Evolutionary conservation across 805 yeast genomes (phyloP).

Genomic region (Cyberlindnera petersonii): DNA sequence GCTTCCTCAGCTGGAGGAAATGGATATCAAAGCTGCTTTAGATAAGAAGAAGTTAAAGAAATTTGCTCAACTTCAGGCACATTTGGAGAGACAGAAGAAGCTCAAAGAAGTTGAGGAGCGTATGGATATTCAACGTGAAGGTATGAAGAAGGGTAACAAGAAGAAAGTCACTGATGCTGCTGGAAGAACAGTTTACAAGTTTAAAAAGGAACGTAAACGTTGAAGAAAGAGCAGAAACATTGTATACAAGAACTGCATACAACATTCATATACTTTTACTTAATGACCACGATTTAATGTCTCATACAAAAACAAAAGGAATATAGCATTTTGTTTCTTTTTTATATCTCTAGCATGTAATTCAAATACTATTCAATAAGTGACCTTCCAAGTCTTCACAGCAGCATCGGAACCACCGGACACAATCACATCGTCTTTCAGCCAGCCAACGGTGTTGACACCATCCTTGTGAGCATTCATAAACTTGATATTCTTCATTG

Average conservation of each 20-base stretch:
- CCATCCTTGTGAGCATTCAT: conserved; percentile 89
- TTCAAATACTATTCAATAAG: conserved; percentile 7
- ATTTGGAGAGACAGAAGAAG: conserved; percentile 67
- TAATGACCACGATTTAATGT: conserved; percentile 2
- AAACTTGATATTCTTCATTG: conserved; percentile 69
- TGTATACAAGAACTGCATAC: no score
- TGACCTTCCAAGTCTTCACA: conserved; percentile 64
- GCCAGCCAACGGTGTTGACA: conserved; percentile 72
- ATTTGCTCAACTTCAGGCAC: conserved; percentile 53
- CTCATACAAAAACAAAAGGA: no score
- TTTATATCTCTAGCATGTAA: no score
- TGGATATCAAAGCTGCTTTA: conserved; percentile 35
- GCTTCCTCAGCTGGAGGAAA: conserved; percentile 26
- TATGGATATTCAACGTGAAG: conserved; percentile 75
- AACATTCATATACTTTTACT: no score
- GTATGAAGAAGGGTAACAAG: conserved; percentile 87
- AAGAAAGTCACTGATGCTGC: conserved; percentile 63
- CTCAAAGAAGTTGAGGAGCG: conserved; percentile 63
- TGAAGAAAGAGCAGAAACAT: conserved; percentile 13
- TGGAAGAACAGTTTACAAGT: conserved; percentile 73
- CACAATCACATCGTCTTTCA: conserved; percentile 43
- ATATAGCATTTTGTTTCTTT: no score
- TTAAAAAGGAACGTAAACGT: conserved; percentile 76
- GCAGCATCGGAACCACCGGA: conserved; percentile 81
- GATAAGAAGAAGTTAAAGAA: conserved; percentile 57